Conservation (phyloP, 306 rosid genomes). For the Canavalia gladiata region DNA sequence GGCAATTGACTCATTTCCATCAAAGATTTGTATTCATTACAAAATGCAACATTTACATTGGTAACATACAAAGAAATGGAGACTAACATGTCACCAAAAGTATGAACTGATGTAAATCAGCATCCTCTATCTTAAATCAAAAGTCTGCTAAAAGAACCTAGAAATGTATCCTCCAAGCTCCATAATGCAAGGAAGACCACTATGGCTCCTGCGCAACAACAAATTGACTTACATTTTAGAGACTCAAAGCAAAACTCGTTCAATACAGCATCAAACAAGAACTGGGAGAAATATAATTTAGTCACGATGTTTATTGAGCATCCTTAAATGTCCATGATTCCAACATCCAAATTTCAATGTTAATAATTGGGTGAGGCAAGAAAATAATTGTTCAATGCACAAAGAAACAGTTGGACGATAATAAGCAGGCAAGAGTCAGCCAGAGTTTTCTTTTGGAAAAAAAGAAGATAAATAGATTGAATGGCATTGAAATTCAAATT, state of each 20-base stretch:
- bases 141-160: not conserved
- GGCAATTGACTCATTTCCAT: slow-evolving; percentile 10
- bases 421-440: not conserved
- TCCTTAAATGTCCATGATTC: slow-evolving; percentile 24
- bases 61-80: not conserved
- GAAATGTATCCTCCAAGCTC: slow-evolving; percentile 22
- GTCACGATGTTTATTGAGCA: slow-evolving; percentile 31
- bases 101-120: slow-evolving; percentile 9
- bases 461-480: not conserved
- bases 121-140: slow-evolving; percentile 28
- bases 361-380: slow-evolving; percentile 18
- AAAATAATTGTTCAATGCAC: slow-evolving; percentile 33
- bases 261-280: slow-evolving; percentile 32
- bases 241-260: slow-evolving; percentile 20
- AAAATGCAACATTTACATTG: slow-evolving; percentile 19
- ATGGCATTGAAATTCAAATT: not conserved
- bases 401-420: not conserved
- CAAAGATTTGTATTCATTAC: not conserved
- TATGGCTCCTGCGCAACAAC: slow-evolving; percentile 47
- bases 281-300: not conserved
- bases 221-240: slow-evolving; percentile 53
- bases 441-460: not conserved
- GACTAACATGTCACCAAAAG: slow-evolving; percentile 37
- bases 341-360: slow-evolving; percentile 22
- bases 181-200: slow-evolving; percentile 18